Base-by-base conservation (phyloP, 2,329 filamentous ascomycete genomes). In the Pseudogymnoascus sp. region DNA sequence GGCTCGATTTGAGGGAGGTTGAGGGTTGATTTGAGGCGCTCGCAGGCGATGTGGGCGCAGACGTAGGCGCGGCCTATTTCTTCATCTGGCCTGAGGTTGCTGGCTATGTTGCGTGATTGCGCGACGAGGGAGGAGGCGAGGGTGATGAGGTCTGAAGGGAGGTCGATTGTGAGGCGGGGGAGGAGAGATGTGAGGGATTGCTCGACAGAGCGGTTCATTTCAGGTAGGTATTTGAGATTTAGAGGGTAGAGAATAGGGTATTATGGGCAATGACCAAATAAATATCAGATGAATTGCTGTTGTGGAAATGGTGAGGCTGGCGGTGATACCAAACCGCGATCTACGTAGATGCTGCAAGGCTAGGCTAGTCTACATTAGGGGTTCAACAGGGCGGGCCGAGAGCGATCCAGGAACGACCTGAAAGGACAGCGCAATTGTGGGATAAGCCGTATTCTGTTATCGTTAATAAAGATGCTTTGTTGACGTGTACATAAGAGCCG, bases 11-110 rank as follows among this genome's bases (percentile, higher is more conserved):
- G 83, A 0, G 92, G 92, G 6, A 96, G 84, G 71, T 92, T 85
- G 49, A 96, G 83, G 0, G 80, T 74, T 62, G 86, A 88, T 71
- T 92, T 92, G 39, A 96, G 80, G 61, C 90, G 84, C 69, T 93
- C 91, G 72, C 92, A 97, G 19, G 94, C 94, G 64, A 99, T 83
- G 75, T 96, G 88, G 12, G 90, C 89, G 73, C 92, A 96, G 3
- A 88, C 89, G 73, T 94, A 94, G 4, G 84, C 82, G 19, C 92
- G 83, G n/a, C 88, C 91, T 66, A 94, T 86, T 73, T 97, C 92
- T 73, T 96, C 92, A 62, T 95, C 91, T 2, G 86, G 82, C 72
- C 92, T 95, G 61, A 97, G 79, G 14, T 84, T 88, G 70, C 85
- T 87, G 59, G 90, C 91, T 69, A 86, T 87, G 71, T 86, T 85